A percentile compares a stretch with the other conserved stretches of the same genome.
Conservation (phyloP, 2,329 filamentous ascomycete species). For the Phaeosphaeria sp. region DNA sequence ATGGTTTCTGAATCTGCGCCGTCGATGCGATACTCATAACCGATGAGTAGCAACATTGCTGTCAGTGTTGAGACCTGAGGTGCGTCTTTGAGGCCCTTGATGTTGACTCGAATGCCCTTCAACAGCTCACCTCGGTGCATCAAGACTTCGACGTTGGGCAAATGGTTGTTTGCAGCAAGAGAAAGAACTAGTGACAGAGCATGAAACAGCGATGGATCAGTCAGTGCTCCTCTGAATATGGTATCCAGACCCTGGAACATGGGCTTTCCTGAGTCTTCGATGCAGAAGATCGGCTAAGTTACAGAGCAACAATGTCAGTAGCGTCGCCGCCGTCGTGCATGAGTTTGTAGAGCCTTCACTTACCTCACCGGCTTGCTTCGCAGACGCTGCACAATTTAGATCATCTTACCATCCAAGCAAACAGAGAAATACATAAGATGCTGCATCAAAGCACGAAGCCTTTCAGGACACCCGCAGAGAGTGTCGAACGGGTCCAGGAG, state of each 20-base stretch:
- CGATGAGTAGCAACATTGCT: conserved; percentile 26
- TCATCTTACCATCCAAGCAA: neutral
- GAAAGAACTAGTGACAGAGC: conserved; percentile 21
- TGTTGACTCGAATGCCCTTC: conserved; percentile 10
- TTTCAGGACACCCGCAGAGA: conserved; percentile 16
- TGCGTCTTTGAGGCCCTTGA: conserved; percentile 6
- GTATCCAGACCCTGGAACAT: conserved; percentile 23
- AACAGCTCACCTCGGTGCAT: conserved; percentile 19
- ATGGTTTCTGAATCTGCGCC: conserved; percentile 14
- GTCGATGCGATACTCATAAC: conserved; percentile 24
- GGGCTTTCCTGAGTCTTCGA: conserved; percentile 14
- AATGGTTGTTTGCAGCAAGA: conserved; percentile 18
- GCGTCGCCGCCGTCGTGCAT: neutral
- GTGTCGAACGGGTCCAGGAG: conserved; percentile 22
- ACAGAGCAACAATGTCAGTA: neutral
- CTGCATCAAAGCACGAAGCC: conserved; percentile 15
- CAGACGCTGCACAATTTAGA: neutral
- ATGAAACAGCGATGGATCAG: conserved; percentile 24
- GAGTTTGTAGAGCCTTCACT: neutral
- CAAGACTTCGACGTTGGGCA: conserved; percentile 20
- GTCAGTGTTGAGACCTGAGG: conserved; percentile 20
- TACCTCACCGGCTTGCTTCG: conserved; percentile 15
- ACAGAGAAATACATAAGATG: conserved; percentile 3
- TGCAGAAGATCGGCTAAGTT: conserved; percentile 15
- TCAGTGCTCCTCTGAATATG: conserved; percentile 20